Evolutionary conservation across 495 filamentous ascomycete species (phyloP), one percentile per base, ranked within the genome.

Genomic region (Echria macrotheca): DNA sequence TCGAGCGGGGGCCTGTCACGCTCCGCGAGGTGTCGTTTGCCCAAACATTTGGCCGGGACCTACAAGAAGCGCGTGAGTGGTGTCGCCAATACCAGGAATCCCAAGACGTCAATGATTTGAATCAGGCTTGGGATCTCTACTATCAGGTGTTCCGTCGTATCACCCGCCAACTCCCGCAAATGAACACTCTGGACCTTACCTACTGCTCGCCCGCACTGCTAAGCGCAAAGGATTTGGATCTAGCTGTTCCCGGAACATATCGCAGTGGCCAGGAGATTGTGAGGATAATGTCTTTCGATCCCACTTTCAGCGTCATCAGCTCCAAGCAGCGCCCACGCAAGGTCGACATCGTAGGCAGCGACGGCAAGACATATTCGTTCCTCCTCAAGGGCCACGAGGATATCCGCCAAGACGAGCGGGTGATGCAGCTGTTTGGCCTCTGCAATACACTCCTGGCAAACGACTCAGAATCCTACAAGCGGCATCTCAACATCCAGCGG

Each of bases 41-140:
- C n/a, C 94, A 97, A 59, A 88, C 90, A 0, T 99, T 99, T 56
- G 93, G 93, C 12, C 85, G 93, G 18, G 94, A 99, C 59, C 76
- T 99, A 14, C 83, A 86, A 24, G 93, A 99, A 59, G 93, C 93
- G 4, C 85, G 87, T 39, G 90, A 97, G 53, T 99, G 90, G 79
- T 96, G 93, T 69, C 81, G 85, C 44, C 82, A 91, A n/a, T 97
- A 91, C 66, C 84, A 84, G 47, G 78, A 80, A 23, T 91, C 89
- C 1, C 77, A 84, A 33, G 93, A 99, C 54, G 80, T 90, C 48
- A 91, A 89, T 38, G 94, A 99, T 60, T 76, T 99, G 38, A 97
- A 96, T 63, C 88, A 93, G 63, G 93, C 93, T 4, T 99, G 93
- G 93, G 93, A 99, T 67, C 76, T 99, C 5, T 99, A 99, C 65